phyloP scores from a whole-genome alignment of 2,329 filamentous ascomycete species.

The Teratosphaeria epicoccoides region DNA sequence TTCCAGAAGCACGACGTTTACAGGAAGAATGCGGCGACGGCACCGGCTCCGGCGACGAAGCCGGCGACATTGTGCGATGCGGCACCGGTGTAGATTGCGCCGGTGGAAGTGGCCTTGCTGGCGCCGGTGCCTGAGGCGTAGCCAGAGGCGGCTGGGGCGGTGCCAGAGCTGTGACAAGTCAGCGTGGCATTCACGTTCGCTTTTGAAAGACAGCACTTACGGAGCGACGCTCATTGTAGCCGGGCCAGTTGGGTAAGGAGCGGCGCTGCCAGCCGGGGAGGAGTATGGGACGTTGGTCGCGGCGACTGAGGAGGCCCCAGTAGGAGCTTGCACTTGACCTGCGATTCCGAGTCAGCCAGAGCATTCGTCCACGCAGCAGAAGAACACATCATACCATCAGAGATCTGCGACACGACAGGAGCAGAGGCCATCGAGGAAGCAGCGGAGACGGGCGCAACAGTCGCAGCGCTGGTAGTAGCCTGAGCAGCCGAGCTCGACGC shows the following conservation, averaged over 20 bases:
- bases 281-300: not conserved
- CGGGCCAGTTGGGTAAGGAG: slow-evolving; percentile 1
- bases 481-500: not conserved
- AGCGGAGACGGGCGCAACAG: not conserved
- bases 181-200: not conserved
- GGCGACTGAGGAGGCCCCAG: not conserved
- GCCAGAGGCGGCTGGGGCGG: not conserved
- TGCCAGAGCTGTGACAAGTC: not conserved
- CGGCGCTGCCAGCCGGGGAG: not conserved
- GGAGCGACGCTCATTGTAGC: not conserved
- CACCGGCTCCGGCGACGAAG: not conserved
- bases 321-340: no score
- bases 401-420: no score
- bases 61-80: not conserved
- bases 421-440: not conserved
- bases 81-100: not conserved
- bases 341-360: no score
- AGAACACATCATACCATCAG: no score
- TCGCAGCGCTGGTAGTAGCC: not conserved
- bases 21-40: not conserved
- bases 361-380: no score
- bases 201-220: not conserved
- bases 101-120: not conserved
- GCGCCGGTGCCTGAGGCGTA: not conserved
- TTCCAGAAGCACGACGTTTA: not conserved